These are phyloP conservation scores for Parietichytrium sp. DNA, from an alignment of 108 stramenopile genomes.

Conservation along the genomic window DNA sequence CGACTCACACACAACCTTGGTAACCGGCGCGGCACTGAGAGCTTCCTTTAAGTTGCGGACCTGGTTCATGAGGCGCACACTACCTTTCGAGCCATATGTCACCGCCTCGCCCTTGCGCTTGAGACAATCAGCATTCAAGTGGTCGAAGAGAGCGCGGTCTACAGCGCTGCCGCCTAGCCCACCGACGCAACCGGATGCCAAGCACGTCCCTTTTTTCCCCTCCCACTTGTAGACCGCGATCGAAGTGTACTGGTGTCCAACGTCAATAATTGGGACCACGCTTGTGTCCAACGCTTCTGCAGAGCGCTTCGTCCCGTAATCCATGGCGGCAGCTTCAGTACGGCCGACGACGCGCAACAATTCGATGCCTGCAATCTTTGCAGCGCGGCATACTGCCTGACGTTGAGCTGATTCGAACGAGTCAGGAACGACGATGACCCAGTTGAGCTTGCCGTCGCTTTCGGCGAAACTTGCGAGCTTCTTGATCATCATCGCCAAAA, in stretches of 20 bases:
- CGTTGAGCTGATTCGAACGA: neutral
- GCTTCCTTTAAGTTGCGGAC: conserved; percentile 29
- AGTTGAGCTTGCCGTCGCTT: neutral
- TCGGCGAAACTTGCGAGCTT: neutral
- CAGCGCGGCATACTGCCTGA: neutral
- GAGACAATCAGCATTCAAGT: neutral
- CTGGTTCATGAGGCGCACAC: conserved; percentile 32
- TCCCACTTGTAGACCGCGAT: neutral
- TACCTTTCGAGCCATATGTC: neutral
- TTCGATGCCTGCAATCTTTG: conserved; percentile 27
- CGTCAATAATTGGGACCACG: neutral
- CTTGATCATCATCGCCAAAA: neutral
- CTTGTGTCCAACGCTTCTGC: neutral
- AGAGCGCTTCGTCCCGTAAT: neutral
- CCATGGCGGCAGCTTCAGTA: conserved; percentile 30
- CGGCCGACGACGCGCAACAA: conserved; percentile 9
- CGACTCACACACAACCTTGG: neutral
- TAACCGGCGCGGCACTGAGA: neutral
- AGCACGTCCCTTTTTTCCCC: neutral
- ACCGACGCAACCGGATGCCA: neutral
- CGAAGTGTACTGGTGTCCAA: conserved; percentile 23
- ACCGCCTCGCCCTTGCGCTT: conserved; percentile 29
- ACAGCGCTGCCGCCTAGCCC: neutral
- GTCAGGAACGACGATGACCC: neutral
- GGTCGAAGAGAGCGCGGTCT: conserved; percentile 5